These are phyloP conservation scores for Pelargonium myrrhifolium DNA, from an alignment of 441 rosid species.

Conservation along the genomic window DNA sequence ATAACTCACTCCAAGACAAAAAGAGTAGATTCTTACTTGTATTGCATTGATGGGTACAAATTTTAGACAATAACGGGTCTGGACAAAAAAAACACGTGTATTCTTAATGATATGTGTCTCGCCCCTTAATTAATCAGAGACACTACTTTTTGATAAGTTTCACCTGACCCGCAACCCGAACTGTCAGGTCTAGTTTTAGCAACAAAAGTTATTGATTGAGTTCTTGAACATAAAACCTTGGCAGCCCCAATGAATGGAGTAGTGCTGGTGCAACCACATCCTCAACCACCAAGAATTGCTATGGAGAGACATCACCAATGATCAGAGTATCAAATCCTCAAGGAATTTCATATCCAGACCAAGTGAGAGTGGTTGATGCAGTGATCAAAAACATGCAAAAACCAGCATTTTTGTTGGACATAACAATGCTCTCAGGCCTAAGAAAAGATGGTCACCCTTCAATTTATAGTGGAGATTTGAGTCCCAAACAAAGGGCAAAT, in stretches of 20 bases:
- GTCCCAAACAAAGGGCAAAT: constrained; percentile 48
- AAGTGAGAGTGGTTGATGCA: constrained; percentile 58
- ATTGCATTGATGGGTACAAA: too few species aligned
- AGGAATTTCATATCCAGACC: constrained; percentile 43
- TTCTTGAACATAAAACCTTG: too few species aligned
- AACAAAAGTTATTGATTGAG: too few species aligned
- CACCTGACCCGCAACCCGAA: too few species aligned
- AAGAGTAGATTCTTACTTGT: too few species aligned
- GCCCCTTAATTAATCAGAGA: too few species aligned
- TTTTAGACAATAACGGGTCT: too few species aligned
- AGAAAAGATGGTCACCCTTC: constrained; percentile 89
- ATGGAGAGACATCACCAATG: constrained; percentile 61
- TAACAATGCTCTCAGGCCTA: constrained; percentile 71
- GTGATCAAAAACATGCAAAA: constrained; percentile 46
- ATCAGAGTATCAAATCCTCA: constrained; percentile 40
- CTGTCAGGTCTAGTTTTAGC: too few species aligned
- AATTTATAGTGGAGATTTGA: constrained; percentile 72
- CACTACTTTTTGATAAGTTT: too few species aligned
- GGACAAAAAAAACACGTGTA: too few species aligned
- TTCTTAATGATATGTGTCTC: too few species aligned
- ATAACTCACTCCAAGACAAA: too few species aligned
- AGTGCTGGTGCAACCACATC: constrained; percentile 24
- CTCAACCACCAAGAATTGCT: constrained; percentile 46
- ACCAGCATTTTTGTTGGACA: constrained; percentile 63
- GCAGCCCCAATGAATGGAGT: constrained; percentile 73